Evolutionary conservation across 164 flowering plant species (phyloP).

Genomic region (Kingdonia uniflora): DNA sequence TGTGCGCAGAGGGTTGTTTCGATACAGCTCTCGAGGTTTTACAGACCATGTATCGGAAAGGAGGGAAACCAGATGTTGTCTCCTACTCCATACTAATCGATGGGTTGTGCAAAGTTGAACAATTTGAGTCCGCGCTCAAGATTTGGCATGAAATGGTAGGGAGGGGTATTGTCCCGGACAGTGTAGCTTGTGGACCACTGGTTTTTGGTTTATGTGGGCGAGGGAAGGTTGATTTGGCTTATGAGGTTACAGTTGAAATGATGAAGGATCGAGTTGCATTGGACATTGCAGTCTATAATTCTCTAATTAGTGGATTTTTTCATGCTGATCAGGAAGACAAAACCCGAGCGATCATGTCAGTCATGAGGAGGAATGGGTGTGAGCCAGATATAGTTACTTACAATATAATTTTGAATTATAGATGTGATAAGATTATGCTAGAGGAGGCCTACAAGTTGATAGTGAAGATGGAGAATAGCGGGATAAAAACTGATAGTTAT

Average conservation of each 20-base stretch:
- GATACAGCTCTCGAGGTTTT: slow-evolving; percentile 51
- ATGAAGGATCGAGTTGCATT: slow-evolving; percentile 38
- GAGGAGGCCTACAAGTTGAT: slow-evolving; percentile 66
- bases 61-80: slow-evolving; percentile 74
- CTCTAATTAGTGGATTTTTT: slow-evolving; percentile 83
- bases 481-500: slow-evolving; percentile 57
- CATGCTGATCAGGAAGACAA: slow-evolving; percentile 51
- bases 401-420: slow-evolving; percentile 62
- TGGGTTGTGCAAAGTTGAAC: slow-evolving; percentile 46
- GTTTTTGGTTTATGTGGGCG: slow-evolving; percentile 55
- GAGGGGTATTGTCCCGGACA: slow-evolving; percentile 52
- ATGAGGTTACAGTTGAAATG: slow-evolving; percentile 55
- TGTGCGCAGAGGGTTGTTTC: slow-evolving; percentile 45
- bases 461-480: slow-evolving; percentile 51
- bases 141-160: slow-evolving; percentile 63
- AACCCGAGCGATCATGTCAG: slow-evolving; percentile 58
- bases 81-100: slow-evolving; percentile 63
- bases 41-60: slow-evolving; percentile 40
- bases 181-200: slow-evolving; percentile 59
- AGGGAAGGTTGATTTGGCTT: slow-evolving; percentile 85
- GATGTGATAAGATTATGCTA: slow-evolving; percentile 55
- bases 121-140: slow-evolving; percentile 42
- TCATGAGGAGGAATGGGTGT: slow-evolving; percentile 68
- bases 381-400: slow-evolving; percentile 78
- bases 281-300: slow-evolving; percentile 45